These are phyloP conservation scores for Trichoderma sp. DNA, from an alignment of 2,329 filamentous ascomycete genomes.

Conservation along the genomic window DNA sequence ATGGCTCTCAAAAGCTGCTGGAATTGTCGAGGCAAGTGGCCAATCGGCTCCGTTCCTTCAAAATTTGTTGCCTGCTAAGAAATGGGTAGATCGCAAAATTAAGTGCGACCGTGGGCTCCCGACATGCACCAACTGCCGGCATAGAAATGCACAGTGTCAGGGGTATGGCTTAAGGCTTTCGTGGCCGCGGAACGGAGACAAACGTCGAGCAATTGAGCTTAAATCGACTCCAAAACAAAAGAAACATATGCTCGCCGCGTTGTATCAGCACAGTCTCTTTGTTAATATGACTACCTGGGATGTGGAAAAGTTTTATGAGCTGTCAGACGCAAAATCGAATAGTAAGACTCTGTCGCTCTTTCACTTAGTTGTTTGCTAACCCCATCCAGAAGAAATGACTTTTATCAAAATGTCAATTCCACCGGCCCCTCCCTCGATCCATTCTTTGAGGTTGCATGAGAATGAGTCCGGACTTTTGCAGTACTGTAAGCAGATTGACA, in stretches of 20 bases:
- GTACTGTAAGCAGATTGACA: background rate
- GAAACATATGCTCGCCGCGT: background rate
- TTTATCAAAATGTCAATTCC: background rate
- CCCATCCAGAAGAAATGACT: background rate
- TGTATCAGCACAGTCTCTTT: background rate
- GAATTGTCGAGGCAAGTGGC: background rate
- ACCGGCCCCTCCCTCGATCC: background rate
- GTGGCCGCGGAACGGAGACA: background rate
- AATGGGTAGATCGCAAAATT: conserved; percentile 5
- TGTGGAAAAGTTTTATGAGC: background rate
- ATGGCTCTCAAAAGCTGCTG: conserved; percentile 2
- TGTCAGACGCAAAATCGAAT: background rate
- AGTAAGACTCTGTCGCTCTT: background rate
- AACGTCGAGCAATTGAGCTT: conserved; percentile 1
- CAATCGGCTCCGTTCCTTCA: background rate
- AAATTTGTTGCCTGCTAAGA: background rate
- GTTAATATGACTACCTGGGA: background rate
- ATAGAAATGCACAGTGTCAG: background rate
- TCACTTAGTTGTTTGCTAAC: background rate
- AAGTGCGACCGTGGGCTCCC: background rate
- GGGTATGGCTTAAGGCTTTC: conserved; percentile 8
- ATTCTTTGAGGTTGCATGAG: background rate
- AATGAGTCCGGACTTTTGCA: background rate
- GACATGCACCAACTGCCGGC: background rate
- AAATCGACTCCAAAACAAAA: background rate